Evolutionary conservation across 2,329 filamentous ascomycete species (phyloP), one percentile per base, ranked within the genome.

Genomic region (Pyricularia pennisetigena): DNA sequence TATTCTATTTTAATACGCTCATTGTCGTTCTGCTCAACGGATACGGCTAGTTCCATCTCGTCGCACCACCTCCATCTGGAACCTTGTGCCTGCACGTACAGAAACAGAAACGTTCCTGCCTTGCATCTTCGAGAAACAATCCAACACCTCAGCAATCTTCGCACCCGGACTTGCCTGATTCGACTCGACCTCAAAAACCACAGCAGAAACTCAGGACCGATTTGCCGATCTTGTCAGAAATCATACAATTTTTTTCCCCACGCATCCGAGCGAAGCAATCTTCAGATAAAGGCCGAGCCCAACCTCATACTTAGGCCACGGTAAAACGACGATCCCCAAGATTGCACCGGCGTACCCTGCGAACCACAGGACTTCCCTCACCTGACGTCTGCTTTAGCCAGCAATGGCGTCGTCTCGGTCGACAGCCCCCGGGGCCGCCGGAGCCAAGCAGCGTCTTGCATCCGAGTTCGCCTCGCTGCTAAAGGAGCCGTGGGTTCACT

Each of bases 401-500:
- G 59, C 24, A 4, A 62, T 62, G 59, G 59, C 59, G 24, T 65
- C 29, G 29, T 66, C 64, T 29, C 30, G 64, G 35, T 49, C 64
- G 16, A 49, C 24, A n/a, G 32, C 64, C 20, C 41, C 69, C 20
- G 67, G 70, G 20, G 70, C 71, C 63, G 74, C 73, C 67, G 81
- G 82, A 72, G 89, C 91, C 49, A 90, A 94, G 79, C 89, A 92
- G 74, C 90, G 96, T 67, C 85, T 98, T 68, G 93, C 97, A 91
- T 90, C 90, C 73, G 94, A 98, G 83, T 88, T 92, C 81, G 90
- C 91, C 78, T 84, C 86, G 63, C 85, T 98, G 59, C 84, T 87
- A 68, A 93, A 95, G 78, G 94, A 97, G 83, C 93, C 92, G 77
- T 99, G 94, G 94, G 90, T 97, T 23, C 88, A 94, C 73, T 92